Evolutionary conservation across 352 stramenopile species (phyloP).

Genomic region (Globisporangium spiculum): DNA sequence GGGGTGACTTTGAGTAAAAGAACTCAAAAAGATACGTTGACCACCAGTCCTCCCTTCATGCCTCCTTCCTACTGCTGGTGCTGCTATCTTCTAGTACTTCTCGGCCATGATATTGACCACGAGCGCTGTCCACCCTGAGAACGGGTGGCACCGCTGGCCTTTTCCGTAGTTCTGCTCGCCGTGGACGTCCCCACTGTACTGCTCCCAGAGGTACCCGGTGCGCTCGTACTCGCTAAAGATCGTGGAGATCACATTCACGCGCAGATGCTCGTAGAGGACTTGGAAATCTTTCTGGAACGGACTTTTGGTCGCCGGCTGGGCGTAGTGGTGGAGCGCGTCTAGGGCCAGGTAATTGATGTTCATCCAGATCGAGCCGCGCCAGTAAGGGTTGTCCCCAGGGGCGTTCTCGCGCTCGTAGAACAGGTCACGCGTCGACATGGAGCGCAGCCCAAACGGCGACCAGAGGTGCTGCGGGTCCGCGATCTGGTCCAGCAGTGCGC

Average conservation of each 20-base stretch:
- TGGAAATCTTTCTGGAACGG: constrained; percentile 44
- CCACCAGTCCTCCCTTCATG: too few species aligned
- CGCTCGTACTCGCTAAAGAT: constrained; percentile 80
- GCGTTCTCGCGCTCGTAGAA: constrained; percentile 90
- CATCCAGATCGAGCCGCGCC: constrained; percentile 94
- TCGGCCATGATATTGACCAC: constrained; percentile 93
- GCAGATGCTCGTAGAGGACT: constrained; percentile 46
- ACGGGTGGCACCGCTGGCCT: constrained; percentile 90
- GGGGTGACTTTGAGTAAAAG: too few species aligned
- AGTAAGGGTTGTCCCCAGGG: constrained; percentile 90
- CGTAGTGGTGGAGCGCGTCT: constrained; percentile 80
- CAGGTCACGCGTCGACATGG: constrained; percentile 75
- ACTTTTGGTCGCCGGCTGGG: constrained; percentile 30
- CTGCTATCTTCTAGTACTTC: constrained; percentile 55
- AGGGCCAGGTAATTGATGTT: constrained; percentile 93
- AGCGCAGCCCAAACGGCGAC: constrained; percentile 81
- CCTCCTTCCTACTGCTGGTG: background rate
- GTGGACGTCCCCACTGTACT: constrained; percentile 86
- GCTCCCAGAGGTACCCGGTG: constrained; percentile 92
- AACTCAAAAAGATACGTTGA: too few species aligned
- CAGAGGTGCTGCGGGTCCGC: constrained; percentile 65
- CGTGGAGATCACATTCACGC: constrained; percentile 58
- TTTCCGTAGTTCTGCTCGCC: constrained; percentile 47
- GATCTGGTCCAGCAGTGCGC: constrained; percentile 54
- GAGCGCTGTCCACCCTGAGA: constrained; percentile 93